Conservation (phyloP, 805 yeast species). For the Metschnikowia chrysomelidarum region DNA sequence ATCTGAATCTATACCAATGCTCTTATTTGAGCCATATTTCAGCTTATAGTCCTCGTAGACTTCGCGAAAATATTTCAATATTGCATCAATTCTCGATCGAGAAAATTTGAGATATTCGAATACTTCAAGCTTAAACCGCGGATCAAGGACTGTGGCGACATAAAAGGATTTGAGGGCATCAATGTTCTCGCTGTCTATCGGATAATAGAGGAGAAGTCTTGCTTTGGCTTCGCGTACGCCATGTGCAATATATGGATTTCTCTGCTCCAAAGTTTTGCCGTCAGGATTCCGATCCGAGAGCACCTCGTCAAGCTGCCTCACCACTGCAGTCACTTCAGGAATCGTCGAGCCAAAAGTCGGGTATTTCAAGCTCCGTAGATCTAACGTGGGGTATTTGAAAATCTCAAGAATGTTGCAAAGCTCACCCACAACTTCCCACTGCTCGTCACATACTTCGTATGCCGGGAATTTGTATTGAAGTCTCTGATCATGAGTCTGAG, state of each 20-base stretch:
- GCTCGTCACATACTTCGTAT: neutral
- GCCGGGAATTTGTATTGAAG: too few species aligned
- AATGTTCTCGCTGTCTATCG: neutral
- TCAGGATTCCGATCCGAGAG: too few species aligned
- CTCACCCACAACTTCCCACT: neutral
- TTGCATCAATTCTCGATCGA: neutral
- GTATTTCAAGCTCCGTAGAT: neutral
- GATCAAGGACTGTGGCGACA: slow-evolving; percentile 1
- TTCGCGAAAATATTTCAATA: slow-evolving; percentile 1
- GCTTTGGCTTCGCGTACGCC: neutral
- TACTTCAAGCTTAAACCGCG: slow-evolving; percentile 1
- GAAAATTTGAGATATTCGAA: neutral
- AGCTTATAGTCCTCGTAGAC: slow-evolving; percentile 3
- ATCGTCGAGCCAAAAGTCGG: slow-evolving; percentile 2
- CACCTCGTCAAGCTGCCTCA: neutral
- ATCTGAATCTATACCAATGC: neutral
- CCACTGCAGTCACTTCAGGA: neutral
- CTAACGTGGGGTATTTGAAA: neutral
- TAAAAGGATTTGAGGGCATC: neutral
- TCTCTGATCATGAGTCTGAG: too few species aligned
- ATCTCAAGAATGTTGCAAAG: neutral
- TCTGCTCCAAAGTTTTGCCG: neutral
- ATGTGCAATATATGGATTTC: neutral
- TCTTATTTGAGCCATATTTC: neutral
- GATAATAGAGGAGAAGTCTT: neutral